A percentile compares a stretch with the other conserved stretches of the same genome.
Conservation (phyloP, 1,139 yeast genomes). For the Geotrichum klebahnii region DNA sequence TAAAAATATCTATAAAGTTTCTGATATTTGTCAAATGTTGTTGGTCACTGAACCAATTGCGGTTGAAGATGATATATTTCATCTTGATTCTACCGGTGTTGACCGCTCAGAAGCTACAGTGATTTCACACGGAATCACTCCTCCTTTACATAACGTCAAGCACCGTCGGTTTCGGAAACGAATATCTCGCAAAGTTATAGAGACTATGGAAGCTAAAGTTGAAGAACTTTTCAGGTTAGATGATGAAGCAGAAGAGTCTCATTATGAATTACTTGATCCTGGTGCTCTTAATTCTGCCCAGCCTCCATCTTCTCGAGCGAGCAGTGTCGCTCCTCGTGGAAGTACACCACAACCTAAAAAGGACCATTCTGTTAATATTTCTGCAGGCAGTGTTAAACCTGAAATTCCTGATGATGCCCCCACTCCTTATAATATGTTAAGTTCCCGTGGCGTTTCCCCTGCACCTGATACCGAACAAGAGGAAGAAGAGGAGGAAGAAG, state of each 20-base stretch:
- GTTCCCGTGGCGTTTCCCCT: slow-evolving; percentile 26
- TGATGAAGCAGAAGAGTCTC: slow-evolving; percentile 77
- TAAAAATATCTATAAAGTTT: slow-evolving; percentile 80
- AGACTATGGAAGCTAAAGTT: slow-evolving; percentile 69
- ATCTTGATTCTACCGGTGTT: slow-evolving; percentile 39
- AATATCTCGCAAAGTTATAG: slow-evolving; percentile 49
- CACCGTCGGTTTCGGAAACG: slow-evolving; percentile 54
- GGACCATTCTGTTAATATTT: too few species aligned
- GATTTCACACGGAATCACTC: slow-evolving; percentile 74
- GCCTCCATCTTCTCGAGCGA: slow-evolving; percentile 19
- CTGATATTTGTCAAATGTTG: slow-evolving; percentile 83
- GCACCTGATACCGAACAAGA: slow-evolving; percentile 28
- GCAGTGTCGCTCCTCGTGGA: slow-evolving; percentile 17
- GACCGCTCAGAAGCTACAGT: slow-evolving; percentile 47
- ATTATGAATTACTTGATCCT: slow-evolving; percentile 71
- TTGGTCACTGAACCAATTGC: slow-evolving; percentile 65
- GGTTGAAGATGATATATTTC: slow-evolving; percentile 51
- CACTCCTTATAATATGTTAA: slow-evolving; percentile 36
- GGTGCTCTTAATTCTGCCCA: slow-evolving; percentile 24
- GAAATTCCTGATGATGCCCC: slow-evolving; percentile 27
- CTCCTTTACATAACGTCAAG: slow-evolving; percentile 61
- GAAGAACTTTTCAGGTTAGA: slow-evolving; percentile 73
- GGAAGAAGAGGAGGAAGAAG: slow-evolving; percentile 31
- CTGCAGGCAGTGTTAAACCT: slow-evolving; percentile 3
- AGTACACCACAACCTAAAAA: slow-evolving; percentile 9